Percentiles rank a stretch among this genome's conserved stretches.
phyloP scores from a whole-genome alignment of 2,329 filamentous ascomycete species.

The Penicillium polonicum region DNA sequence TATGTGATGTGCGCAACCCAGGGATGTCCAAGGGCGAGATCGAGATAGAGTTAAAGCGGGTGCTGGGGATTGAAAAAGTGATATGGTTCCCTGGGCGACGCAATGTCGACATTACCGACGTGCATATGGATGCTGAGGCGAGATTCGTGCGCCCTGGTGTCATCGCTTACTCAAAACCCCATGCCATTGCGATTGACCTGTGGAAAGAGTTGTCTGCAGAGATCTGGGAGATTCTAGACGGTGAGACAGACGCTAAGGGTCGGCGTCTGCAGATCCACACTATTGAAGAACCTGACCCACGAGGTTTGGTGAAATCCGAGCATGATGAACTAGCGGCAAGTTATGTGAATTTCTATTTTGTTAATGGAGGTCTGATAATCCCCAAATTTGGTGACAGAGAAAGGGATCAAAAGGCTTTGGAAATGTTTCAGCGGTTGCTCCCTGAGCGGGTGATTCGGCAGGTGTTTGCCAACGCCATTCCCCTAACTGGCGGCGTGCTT shows the following conservation, averaged over 20 bases:
- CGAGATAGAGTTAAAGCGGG: constrained; percentile 23
- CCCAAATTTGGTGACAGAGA: constrained; percentile 28
- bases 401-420: constrained; percentile 23
- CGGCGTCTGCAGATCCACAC: constrained; percentile 22
- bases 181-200: constrained; percentile 6
- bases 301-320: constrained; percentile 7
- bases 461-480: constrained; percentile 28
- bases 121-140: constrained; percentile 30
- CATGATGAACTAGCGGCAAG: constrained; percentile 22
- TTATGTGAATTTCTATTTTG: constrained; percentile 34
- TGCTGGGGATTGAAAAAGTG: constrained; percentile 29
- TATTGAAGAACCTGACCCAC: constrained; percentile 25
- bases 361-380: constrained; percentile 31
- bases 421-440: constrained; percentile 21
- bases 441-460: constrained; percentile 26
- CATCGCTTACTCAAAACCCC: constrained; percentile 25
- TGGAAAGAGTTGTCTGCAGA: constrained; percentile 23
- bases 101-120: constrained; percentile 31
- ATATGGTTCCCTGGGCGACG: constrained; percentile 31
- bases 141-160: constrained; percentile 28
- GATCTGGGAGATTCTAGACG: constrained; percentile 17
- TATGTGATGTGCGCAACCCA: constrained; percentile 30
- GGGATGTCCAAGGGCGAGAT: constrained; percentile 22
- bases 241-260: constrained; percentile 25
- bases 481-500: constrained; percentile 30